Conservation (phyloP, 2,329 filamentous ascomycete genomes). For the Endoconidiophora laricicola region DNA sequence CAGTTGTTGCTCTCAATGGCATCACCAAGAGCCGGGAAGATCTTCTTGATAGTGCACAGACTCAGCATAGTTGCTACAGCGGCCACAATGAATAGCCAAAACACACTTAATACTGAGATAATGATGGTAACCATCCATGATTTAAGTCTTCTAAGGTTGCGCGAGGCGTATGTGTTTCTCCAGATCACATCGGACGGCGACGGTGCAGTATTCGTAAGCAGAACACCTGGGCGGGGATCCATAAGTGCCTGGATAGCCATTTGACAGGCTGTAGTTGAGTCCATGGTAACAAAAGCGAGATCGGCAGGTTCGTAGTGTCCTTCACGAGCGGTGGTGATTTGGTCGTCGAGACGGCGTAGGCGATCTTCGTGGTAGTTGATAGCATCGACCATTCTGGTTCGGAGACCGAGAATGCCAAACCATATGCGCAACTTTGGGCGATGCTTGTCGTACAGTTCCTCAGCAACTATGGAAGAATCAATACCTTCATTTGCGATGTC, state of each 20-base stretch:
- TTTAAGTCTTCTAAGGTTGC: slow-evolving; percentile 54
- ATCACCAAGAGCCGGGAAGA: slow-evolving; percentile 53
- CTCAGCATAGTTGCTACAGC: slow-evolving; percentile 66
- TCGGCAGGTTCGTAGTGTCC: slow-evolving; percentile 65
- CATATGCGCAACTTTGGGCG: slow-evolving; percentile 58
- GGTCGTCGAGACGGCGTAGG: slow-evolving; percentile 60
- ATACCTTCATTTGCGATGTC: neutral
- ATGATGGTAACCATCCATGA: slow-evolving; percentile 72
- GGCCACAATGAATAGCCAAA: slow-evolving; percentile 76
- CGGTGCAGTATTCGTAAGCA: slow-evolving; percentile 73
- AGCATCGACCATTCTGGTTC: slow-evolving; percentile 62
- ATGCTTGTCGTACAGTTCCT: slow-evolving; percentile 15
- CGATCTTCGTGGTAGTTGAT: slow-evolving; percentile 90
- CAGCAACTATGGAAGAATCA: slow-evolving; percentile 9
- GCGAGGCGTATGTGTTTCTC: slow-evolving; percentile 76
- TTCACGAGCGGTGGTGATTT: slow-evolving; percentile 51
- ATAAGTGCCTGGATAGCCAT: slow-evolving; percentile 94
- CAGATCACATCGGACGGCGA: slow-evolving; percentile 88
- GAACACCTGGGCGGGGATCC: slow-evolving; percentile 71
- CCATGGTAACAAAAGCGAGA: slow-evolving; percentile 92
- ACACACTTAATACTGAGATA: slow-evolving; percentile 66
- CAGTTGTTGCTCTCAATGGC: slow-evolving; percentile 52
- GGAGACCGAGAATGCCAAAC: slow-evolving; percentile 59
- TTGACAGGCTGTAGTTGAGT: slow-evolving; percentile 79
- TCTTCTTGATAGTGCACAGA: slow-evolving; percentile 58